Evolutionary conservation across 2,329 filamentous ascomycete genomes (phyloP).

Genomic region (Sclerotinia glacialis): DNA sequence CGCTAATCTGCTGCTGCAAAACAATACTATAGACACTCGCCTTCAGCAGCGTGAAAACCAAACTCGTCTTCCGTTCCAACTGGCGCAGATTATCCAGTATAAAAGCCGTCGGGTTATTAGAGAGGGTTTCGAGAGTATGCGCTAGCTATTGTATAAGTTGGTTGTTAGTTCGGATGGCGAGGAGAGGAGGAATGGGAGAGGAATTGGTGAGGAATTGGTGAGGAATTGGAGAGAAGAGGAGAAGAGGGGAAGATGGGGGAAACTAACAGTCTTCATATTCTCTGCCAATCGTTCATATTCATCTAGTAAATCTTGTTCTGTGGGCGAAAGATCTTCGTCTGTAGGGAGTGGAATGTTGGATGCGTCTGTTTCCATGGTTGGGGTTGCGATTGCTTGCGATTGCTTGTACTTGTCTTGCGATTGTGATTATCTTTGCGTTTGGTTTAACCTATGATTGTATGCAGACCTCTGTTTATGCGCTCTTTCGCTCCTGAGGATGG

Average conservation of each 20-base stretch:
- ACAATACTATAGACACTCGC: constrained; percentile 99
- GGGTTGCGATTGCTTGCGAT: background rate
- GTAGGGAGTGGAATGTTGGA: constrained; percentile 11
- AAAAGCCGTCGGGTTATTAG: constrained; percentile 69
- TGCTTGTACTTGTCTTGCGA: too few relatives aligned
- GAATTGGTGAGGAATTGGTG: background rate
- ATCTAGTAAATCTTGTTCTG: constrained; percentile 92
- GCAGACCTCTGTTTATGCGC: background rate
- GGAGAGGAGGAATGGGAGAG: background rate
- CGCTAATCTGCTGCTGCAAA: constrained; percentile 85
- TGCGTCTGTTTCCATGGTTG: constrained; percentile 21
- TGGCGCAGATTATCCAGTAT: constrained; percentile 83
- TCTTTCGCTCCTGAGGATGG: too few relatives aligned
- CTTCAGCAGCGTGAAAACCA: constrained; percentile 94
- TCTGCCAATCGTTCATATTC: constrained; percentile 85
- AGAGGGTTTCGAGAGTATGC: constrained; percentile 59
- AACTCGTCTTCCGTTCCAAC: constrained; percentile 88
- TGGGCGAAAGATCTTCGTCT: constrained; percentile 60
- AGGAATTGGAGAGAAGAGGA: background rate
- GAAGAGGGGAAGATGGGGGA: background rate
- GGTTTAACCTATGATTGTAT: too few relatives aligned
- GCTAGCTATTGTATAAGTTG: constrained; percentile 49
- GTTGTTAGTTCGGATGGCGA: background rate
- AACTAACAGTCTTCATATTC: constrained; percentile 81
- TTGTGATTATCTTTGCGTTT: too few relatives aligned